These are phyloP conservation scores for Stemphylium vesicarium DNA, from an alignment of 2,329 filamentous ascomycete species.

Conservation along the genomic window DNA sequence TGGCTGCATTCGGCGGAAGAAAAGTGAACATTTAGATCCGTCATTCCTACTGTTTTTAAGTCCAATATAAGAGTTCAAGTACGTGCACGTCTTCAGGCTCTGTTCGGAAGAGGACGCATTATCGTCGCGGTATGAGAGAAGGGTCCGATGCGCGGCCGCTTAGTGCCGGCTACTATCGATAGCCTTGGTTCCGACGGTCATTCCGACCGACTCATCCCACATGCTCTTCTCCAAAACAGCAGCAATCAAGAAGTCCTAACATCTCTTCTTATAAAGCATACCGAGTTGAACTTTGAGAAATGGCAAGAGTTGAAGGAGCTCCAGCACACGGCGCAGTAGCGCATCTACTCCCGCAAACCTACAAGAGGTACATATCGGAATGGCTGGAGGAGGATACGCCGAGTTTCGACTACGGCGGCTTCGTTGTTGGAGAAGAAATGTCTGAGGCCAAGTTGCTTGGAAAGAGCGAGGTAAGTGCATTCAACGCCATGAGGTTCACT, in stretches of 20 bases:
- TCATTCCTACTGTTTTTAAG: not conserved
- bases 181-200: slow-evolving; percentile 8
- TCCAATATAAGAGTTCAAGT: too few species aligned
- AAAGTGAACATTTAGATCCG: not conserved
- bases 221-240: not conserved
- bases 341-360: slow-evolving; percentile 82
- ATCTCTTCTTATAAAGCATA: not conserved
- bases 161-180: slow-evolving; percentile 22
- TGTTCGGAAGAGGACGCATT: too few species aligned
- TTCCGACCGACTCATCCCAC: slow-evolving; percentile 15
- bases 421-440: slow-evolving; percentile 79
- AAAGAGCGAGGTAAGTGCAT: slow-evolving; percentile 58
- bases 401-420: slow-evolving; percentile 95
- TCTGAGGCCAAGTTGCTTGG: slow-evolving; percentile 61
- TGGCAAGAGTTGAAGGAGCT: slow-evolving; percentile 56
- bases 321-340: slow-evolving; percentile 64
- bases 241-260: not conserved
- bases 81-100: not conserved
- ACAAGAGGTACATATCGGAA: slow-evolving; percentile 77
- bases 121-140: not conserved
- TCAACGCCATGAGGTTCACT: too few species aligned
- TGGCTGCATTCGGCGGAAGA: not conserved
- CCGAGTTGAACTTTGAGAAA: slow-evolving; percentile 2
- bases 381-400: slow-evolving; percentile 98
- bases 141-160: slow-evolving; percentile 21